Conservation (phyloP, 2,329 filamentous ascomycete genomes). For the Trichoderma atrobrunneum region DNA sequence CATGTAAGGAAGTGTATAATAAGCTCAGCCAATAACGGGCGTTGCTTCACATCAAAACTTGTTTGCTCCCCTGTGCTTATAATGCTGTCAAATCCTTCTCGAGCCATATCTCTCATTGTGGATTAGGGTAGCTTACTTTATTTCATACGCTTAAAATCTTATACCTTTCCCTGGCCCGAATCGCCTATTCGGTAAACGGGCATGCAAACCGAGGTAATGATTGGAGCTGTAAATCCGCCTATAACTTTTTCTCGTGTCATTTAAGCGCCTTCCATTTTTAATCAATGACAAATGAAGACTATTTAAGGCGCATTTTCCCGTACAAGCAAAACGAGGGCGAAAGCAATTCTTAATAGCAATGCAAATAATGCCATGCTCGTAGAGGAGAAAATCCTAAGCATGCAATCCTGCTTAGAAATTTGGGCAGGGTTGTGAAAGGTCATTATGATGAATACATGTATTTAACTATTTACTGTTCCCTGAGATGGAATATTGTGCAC, state of each 20-base stretch:
- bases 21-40: neutral
- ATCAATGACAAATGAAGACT: neutral
- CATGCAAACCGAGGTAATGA: neutral
- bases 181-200: neutral
- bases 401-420: neutral
- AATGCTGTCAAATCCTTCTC: neutral
- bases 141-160: neutral
- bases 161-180: neutral
- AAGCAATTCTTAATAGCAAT: neutral
- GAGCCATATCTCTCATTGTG: neutral
- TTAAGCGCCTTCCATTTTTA: neutral
- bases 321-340: neutral
- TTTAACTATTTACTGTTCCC: neutral
- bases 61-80: neutral
- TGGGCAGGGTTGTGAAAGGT: neutral
- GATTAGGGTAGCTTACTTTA: neutral
- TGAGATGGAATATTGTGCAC: neutral
- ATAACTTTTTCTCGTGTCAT: neutral
- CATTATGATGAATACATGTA: neutral
- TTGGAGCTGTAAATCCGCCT: neutral
- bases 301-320: neutral
- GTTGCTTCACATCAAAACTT: neutral
- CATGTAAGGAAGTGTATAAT: neutral
- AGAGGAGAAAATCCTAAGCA: neutral
- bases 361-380: neutral